Percentiles rank a stretch among this genome's conserved stretches.
phyloP scores from a whole-genome alignment of 1,284 basidiomycete species.

The Crucibulum parvulum region DNA sequence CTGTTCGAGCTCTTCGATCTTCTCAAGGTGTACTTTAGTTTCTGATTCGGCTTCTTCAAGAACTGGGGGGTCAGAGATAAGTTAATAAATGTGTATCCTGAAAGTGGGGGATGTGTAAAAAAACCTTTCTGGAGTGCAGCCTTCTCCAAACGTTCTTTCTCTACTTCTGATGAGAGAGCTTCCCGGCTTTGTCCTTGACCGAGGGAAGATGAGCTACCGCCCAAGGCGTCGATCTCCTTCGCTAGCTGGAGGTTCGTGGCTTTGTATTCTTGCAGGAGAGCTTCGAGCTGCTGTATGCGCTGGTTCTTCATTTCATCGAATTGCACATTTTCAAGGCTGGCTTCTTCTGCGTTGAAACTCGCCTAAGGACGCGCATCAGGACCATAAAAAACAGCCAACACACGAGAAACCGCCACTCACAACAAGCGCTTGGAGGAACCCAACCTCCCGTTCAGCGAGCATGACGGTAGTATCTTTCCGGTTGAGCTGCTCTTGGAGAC shows the following conservation, averaged over 20 bases:
- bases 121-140: slow-evolving; percentile 52
- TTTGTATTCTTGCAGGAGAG: slow-evolving; percentile 62
- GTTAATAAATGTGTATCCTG: neutral
- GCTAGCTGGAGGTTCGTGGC: slow-evolving; percentile 49
- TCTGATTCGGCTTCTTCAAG: slow-evolving; percentile 47
- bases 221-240: slow-evolving; percentile 48
- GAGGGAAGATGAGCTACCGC: slow-evolving; percentile 31
- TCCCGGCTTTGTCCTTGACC: slow-evolving; percentile 35
- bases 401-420: slow-evolving; percentile 39
- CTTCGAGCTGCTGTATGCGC: slow-evolving; percentile 64
- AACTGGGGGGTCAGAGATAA: slow-evolving; percentile 34
- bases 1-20: slow-evolving; percentile 66
- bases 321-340: slow-evolving; percentile 22
- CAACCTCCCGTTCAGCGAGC: slow-evolving; percentile 64
- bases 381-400: neutral
- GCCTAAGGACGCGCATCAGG: slow-evolving; percentile 42
- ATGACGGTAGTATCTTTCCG: slow-evolving; percentile 53
- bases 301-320: slow-evolving; percentile 44
- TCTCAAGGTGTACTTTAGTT: slow-evolving; percentile 48
- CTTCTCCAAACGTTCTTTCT: slow-evolving; percentile 45
- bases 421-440: slow-evolving; percentile 67
- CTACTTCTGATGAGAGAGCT: slow-evolving; percentile 50
- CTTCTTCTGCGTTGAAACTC: slow-evolving; percentile 65
- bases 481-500: slow-evolving; percentile 48
- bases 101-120: slow-evolving; percentile 7